phyloP scores from a whole-genome alignment of 805 yeast genomes.

The Wickerhamiella azymoides region DNA sequence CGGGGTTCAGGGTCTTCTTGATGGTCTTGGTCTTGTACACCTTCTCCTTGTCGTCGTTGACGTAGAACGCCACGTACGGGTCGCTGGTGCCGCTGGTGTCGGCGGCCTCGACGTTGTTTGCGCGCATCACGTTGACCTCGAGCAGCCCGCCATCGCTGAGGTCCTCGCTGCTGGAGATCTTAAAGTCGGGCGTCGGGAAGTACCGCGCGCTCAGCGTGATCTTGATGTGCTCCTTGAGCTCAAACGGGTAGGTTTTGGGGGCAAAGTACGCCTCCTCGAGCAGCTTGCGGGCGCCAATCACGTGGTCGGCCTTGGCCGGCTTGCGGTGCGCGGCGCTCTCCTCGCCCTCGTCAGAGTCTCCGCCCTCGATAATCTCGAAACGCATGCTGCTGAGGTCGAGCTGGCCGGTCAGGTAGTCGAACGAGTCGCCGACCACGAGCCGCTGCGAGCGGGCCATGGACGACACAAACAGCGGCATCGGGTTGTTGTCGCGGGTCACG shows the following conservation, averaged over 20 bases:
- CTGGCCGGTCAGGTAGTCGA: slow-evolving; percentile 21
- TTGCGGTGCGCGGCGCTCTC: slow-evolving; percentile 10
- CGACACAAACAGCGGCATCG: slow-evolving; percentile 48
- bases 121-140: slow-evolving; percentile 46
- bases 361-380: slow-evolving; percentile 16
- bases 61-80: slow-evolving; percentile 62
- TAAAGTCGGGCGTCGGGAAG: slow-evolving; percentile 52
- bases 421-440: slow-evolving; percentile 16
- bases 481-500: slow-evolving; percentile 60
- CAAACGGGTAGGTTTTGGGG: slow-evolving; percentile 14
- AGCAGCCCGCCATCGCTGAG: slow-evolving; percentile 63
- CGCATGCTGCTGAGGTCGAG: slow-evolving; percentile 15
- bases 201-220: slow-evolving; percentile 34
- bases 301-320: slow-evolving; percentile 29
- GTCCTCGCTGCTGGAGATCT: slow-evolving; percentile 61
- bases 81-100: slow-evolving; percentile 89
- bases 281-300: slow-evolving; percentile 32
- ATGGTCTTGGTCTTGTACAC: slow-evolving; percentile 63
- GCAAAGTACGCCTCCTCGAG: slow-evolving; percentile 15
- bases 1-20: slow-evolving; percentile 84
- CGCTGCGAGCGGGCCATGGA: slow-evolving; percentile 36
- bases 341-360: slow-evolving; percentile 9
- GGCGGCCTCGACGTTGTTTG: slow-evolving; percentile 62
- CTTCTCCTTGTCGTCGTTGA: slow-evolving; percentile 43
- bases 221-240: slow-evolving; percentile 9